Evolutionary conservation across 169 alveolate genomes (phyloP).

Genomic region (Plasmodium vinckei): DNA sequence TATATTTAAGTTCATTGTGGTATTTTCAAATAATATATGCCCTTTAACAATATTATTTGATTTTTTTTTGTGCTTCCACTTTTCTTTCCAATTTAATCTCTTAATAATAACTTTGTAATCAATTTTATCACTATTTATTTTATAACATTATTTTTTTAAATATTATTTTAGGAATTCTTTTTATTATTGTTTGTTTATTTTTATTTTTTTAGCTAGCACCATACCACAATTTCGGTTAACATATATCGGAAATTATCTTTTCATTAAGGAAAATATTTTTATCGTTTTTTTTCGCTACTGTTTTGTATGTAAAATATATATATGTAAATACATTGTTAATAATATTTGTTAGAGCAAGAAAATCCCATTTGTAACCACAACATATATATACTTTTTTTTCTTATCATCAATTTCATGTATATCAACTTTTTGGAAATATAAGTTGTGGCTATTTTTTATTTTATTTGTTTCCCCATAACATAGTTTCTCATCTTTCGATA

Average conservation of each 20-base stretch:
- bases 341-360: too few relatives aligned
- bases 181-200: not conserved
- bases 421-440: too few relatives aligned
- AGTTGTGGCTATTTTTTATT: too few relatives aligned
- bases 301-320: too few relatives aligned
- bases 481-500: too few relatives aligned
- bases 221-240: not conserved
- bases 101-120: not conserved
- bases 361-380: not conserved
- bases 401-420: not conserved
- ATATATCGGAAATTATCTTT: not conserved
- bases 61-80: not conserved
- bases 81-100: not conserved
- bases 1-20: not conserved
- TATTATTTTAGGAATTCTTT: not conserved
- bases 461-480: too few relatives aligned
- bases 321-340: too few relatives aligned
- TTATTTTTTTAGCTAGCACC: not conserved
- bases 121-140: not conserved
- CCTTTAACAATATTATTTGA: not conserved
- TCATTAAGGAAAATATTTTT: constrained; percentile 2
- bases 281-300: not conserved
- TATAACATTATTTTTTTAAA: not conserved
- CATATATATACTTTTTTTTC: not conserved
- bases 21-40: not conserved